Base-by-base conservation (phyloP, 2,329 filamentous ascomycete species). In the Pseudogymnoascus destructans region DNA sequence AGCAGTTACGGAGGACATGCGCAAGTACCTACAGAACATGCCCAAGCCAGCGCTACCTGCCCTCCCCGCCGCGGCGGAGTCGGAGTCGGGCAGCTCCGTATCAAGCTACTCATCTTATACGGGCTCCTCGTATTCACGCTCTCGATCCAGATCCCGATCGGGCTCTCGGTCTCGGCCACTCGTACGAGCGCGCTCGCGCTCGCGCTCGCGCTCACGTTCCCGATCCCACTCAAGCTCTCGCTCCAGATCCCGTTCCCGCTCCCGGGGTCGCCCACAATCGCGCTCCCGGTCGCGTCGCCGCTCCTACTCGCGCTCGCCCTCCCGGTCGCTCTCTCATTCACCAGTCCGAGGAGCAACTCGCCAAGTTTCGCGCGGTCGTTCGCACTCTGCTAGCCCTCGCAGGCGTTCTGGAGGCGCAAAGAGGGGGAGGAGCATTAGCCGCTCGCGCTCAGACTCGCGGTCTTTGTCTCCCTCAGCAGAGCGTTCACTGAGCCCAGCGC, bases 1-100 rank as follows among this genome's bases (percentile, higher is more conserved):
- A 69, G 83, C 82, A 21, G 79, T 98, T 61, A 98, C 93, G 1
- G 93, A 98, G 69, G 87, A 90, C 64, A 95, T 96, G 89, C 85
- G 93, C 71, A 89, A 95, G 67, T 84, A 86, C 69, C 78, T 98
- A 59, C 87, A 91, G 70, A 95, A 90, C 68, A 82, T 95, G 72
- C 91, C 91, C 10, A 93, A 95, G 69, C 90, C 91, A 2, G 79
- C 86, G 1, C 74, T 87, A 21, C 87, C 87, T 5, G 82, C 89
- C 1, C 74, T 87, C 1, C 77, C 81, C 19, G 75, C 76, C 7
- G 75, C 75, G 32, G 71, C 73, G 27, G 77, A 82, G 55, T 85
- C 84, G 0, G 85, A 87, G 49, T 89, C 76, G 5, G 75, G 74
- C 58, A 78, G 76, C 62, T 77, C 85, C 0, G 81, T 84, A 8